These are phyloP conservation scores for Westerdykella ornata DNA, from an alignment of 2,329 filamentous ascomycete species.

Conservation along the genomic window DNA sequence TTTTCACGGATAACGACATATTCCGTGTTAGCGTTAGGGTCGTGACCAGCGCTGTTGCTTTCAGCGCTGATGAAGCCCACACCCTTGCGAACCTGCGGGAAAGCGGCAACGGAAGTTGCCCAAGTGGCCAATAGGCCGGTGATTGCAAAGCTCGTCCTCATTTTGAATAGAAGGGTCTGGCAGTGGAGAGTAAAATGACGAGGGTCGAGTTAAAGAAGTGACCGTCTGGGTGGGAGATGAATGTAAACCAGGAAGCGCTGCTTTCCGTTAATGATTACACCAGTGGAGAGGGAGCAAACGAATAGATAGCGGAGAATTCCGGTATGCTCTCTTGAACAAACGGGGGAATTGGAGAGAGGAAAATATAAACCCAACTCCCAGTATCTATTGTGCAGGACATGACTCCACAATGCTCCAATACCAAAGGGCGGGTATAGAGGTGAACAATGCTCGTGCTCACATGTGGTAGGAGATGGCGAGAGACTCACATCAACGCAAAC, in stretches of 20 bases:
- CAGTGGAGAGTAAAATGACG: not conserved
- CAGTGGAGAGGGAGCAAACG: not conserved
- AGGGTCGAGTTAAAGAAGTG: conserved; percentile 14
- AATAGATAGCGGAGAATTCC: not conserved
- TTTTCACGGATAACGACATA: conserved; percentile 31
- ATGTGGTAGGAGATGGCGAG: not conserved
- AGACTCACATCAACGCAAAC: conserved; percentile 34
- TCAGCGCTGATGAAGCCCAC: conserved; percentile 23
- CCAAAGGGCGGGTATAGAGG: not conserved
- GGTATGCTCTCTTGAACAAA: no score
- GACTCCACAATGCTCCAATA: conserved; percentile 1
- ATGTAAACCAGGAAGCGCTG: not conserved
- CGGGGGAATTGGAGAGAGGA: no score
- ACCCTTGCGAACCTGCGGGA: conserved; percentile 5
- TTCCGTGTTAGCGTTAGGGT: conserved; percentile 18
- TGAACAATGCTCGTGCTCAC: not conserved
- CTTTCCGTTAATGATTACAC: not conserved
- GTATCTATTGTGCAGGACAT: no score
- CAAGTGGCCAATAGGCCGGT: conserved; percentile 23
- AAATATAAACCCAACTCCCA: no score
- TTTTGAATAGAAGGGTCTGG: conserved; percentile 5
- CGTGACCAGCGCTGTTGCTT: conserved; percentile 9
- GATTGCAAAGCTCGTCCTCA: conserved; percentile 27
- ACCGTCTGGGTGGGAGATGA: conserved; percentile 5
- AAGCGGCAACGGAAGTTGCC: conserved; percentile 13